phyloP scores from a whole-genome alignment of 495 filamentous ascomycete genomes.

The Aspergillus avenaceus region DNA sequence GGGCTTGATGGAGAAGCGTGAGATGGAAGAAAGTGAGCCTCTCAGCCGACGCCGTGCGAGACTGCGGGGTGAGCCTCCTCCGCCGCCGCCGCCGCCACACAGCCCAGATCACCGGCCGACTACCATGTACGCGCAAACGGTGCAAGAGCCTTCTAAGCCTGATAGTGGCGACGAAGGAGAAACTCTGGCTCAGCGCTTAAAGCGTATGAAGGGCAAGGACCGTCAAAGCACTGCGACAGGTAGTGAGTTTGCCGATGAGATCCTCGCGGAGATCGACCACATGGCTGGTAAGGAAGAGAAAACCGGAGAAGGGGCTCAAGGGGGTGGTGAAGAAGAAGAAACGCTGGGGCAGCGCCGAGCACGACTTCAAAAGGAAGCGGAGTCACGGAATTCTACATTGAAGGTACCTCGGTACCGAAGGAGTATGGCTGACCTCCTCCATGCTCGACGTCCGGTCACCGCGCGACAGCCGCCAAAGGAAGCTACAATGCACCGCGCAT shows the following conservation, averaged over 20 bases:
- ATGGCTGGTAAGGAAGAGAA: slow-evolving; percentile 28
- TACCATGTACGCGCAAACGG: slow-evolving; percentile 31
- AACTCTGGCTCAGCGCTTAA: slow-evolving; percentile 70
- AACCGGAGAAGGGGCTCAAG: slow-evolving; percentile 9
- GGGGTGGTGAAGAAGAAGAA: slow-evolving; percentile 62
- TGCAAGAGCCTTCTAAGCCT: slow-evolving; percentile 12
- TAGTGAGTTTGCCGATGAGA: slow-evolving; percentile 72
- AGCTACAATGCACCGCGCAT: slow-evolving; percentile 9
- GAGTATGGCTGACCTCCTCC: slow-evolving; percentile 69
- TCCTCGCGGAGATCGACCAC: slow-evolving; percentile 67
- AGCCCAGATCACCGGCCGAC: slow-evolving; percentile 32
- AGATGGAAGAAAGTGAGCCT: slow-evolving; percentile 89
- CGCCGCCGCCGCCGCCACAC: slow-evolving; percentile 16
- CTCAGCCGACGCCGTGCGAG: slow-evolving; percentile 74
- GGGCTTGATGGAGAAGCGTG: slow-evolving; percentile 78
- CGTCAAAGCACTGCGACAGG: slow-evolving; percentile 56
- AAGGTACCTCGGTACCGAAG: slow-evolving; percentile 37
- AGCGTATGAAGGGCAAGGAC: slow-evolving; percentile 58
- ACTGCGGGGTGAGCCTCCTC: slow-evolving; percentile 54
- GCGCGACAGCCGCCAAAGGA: slow-evolving; percentile 27
- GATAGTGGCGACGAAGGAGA: slow-evolving; percentile 65
- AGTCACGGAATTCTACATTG: slow-evolving; percentile 29
- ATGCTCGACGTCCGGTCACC: slow-evolving; percentile 48
- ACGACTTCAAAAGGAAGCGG: slow-evolving; percentile 72
- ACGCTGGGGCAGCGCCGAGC: slow-evolving; percentile 82